Percentiles rank a stretch among this genome's conserved stretches.
Conservation (phyloP, 371 early-diverging fungal genomes). For the Funneliformis caledonium region DNA sequence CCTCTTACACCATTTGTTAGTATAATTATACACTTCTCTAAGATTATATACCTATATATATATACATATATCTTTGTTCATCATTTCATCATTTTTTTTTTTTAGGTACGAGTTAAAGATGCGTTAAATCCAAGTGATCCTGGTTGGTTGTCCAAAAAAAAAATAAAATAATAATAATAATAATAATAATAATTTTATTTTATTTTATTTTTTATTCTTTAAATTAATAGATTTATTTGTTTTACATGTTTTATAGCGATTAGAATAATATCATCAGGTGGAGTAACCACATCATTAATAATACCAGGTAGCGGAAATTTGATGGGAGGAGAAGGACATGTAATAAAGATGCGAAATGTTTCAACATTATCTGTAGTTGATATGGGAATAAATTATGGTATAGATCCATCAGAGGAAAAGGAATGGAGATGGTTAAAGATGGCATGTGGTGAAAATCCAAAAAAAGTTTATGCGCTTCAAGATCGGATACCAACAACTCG, state of each 20-base stretch:
- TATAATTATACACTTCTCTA: background rate
- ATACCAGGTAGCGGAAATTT: constrained; percentile 80
- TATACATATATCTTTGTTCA: no score
- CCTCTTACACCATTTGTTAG: constrained; percentile 65
- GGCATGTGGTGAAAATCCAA: constrained; percentile 89
- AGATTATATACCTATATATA: background rate
- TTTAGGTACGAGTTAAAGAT: constrained; percentile 59
- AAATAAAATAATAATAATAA: background rate
- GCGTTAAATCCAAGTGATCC: constrained; percentile 67
- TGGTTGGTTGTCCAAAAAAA: constrained; percentile 15
- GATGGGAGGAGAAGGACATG: constrained; percentile 84
- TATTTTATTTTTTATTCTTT: no score
- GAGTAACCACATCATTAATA: constrained; percentile 75
- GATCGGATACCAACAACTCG: constrained; percentile 58
- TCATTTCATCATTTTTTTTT: background rate
- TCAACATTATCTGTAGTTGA: constrained; percentile 65
- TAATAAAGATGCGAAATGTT: constrained; percentile 66
- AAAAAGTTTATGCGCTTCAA: constrained; percentile 50
- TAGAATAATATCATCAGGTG: constrained; percentile 74
- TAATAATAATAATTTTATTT: no score
- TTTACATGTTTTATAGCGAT: constrained; percentile 51
- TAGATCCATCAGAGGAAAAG: constrained; percentile 52
- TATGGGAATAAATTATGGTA: constrained; percentile 67
- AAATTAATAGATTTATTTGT: background rate
- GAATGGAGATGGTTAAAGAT: constrained; percentile 84